Percentiles rank a stretch among this genome's conserved stretches.
Conservation (phyloP, 148 eudicot species). For the Rhododendron molle region DNA sequence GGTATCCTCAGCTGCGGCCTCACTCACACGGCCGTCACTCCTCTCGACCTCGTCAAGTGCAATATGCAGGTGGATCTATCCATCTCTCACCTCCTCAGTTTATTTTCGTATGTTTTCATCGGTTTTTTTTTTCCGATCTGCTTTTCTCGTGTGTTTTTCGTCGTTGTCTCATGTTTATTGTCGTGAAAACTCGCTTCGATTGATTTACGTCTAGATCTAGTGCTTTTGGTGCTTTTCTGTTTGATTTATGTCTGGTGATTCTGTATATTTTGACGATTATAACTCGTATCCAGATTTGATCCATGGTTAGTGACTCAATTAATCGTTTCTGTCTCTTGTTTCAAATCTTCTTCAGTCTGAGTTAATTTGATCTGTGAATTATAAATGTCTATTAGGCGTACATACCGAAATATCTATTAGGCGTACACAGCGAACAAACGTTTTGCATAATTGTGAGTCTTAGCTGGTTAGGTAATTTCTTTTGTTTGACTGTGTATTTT, state of each 20-base stretch:
- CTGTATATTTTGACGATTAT: neutral
- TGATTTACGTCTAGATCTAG: neutral
- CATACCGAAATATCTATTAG: neutral
- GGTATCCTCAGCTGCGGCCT: constrained; percentile 1
- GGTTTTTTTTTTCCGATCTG: neutral
- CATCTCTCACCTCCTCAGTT: neutral
- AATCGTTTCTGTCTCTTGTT: neutral
- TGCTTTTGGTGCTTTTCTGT: neutral
- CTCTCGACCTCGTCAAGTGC: constrained; percentile 7
- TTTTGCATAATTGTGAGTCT: neutral
- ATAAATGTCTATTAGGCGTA: neutral
- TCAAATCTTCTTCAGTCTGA: neutral
- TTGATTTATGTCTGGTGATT: neutral
- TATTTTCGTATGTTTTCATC: neutral
- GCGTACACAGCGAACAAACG: neutral
- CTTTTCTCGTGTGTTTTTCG: neutral
- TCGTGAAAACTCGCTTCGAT: neutral
- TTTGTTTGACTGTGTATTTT: too few species aligned
- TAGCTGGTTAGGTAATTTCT: neutral
- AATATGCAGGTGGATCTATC: neutral
- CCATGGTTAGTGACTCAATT: neutral
- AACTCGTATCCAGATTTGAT: neutral
- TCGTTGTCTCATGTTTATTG: neutral
- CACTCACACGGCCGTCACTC: neutral
- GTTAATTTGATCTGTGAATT: neutral